phyloP scores from a whole-genome alignment of 331 rosid species.

The Dryas integrifolia region DNA sequence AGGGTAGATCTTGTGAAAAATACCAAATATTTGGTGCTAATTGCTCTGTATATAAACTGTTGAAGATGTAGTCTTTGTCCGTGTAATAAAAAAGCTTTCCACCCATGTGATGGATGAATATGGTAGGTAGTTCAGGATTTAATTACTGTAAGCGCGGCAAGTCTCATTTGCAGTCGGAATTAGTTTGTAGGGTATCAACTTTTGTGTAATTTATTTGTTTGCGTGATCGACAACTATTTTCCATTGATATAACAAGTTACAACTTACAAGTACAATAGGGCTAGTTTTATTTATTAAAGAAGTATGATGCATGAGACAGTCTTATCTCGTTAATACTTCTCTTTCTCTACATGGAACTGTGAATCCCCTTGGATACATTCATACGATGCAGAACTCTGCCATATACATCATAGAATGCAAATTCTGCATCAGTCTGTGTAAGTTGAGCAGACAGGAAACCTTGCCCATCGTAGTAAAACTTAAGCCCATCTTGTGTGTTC shows the following conservation, averaged over 20 bases:
- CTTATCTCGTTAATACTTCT: not conserved
- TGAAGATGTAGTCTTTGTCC: not conserved
- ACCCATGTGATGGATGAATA: not conserved
- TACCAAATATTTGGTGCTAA: constrained; percentile 21
- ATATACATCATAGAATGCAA: constrained; percentile 41
- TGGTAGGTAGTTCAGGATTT: constrained; percentile 1
- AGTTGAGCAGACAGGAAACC: constrained; percentile 47
- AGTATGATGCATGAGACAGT: not conserved
- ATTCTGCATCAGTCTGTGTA: constrained; percentile 29
- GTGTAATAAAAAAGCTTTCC: not conserved
- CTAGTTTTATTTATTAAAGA: not conserved
- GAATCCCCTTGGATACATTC: constrained; percentile 34
- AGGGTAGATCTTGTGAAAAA: constrained; percentile 21
- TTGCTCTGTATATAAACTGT: constrained; percentile 37
- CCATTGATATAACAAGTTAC: not conserved
- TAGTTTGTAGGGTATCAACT: not conserved
- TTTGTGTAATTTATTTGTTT: not conserved
- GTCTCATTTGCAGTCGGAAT: not conserved
- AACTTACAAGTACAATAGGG: not conserved
- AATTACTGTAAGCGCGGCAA: constrained; percentile 5
- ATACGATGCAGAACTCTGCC: constrained; percentile 44
- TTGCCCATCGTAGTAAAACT: constrained; percentile 56
- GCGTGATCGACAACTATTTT: not conserved
- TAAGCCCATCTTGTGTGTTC: constrained; percentile 8
- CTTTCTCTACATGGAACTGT: constrained; percentile 25